A percentile compares a stretch with the other conserved stretches of the same genome.
phyloP scores from a whole-genome alignment of 2,329 filamentous ascomycete species.

The Cephalotrichum gorgonifer region DNA sequence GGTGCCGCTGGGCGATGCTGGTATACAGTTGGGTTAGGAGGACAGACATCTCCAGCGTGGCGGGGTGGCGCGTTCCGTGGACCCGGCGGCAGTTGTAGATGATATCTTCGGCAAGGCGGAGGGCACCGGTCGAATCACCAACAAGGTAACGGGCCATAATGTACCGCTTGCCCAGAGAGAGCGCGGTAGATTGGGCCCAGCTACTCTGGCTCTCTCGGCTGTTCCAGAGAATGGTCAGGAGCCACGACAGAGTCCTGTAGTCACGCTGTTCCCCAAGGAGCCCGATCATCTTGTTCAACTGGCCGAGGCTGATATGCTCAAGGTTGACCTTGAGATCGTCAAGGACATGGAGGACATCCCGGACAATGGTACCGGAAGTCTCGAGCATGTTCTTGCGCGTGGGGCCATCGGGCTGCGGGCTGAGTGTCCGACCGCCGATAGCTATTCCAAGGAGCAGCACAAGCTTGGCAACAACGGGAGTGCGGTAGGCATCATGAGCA shows the following conservation, averaged over 20 bases:
- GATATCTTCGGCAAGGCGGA: constrained; percentile 14
- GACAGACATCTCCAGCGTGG: constrained; percentile 13
- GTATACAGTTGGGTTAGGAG: constrained; percentile 14
- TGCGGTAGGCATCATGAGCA: constrained; percentile 18
- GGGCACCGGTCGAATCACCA: constrained; percentile 10
- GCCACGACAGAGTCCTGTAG: constrained; percentile 27
- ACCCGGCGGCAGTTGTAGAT: constrained; percentile 15
- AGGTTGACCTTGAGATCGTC: constrained; percentile 28
- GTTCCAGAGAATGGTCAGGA: constrained; percentile 23
- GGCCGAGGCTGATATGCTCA: constrained; percentile 24
- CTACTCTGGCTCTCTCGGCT: constrained; percentile 10
- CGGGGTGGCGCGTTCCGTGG: constrained; percentile 11
- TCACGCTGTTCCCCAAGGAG: constrained; percentile 32
- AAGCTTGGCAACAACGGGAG: constrained; percentile 19
- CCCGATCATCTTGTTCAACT: constrained; percentile 29
- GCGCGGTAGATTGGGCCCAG: constrained; percentile 9
- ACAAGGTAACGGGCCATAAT: constrained; percentile 11
- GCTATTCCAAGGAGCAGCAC: constrained; percentile 20
- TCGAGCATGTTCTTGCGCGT: constrained; percentile 26
- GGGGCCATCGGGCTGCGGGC: constrained; percentile 19
- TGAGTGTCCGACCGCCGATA: constrained; percentile 23
- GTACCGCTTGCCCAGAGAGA: constrained; percentile 11
- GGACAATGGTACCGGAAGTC: constrained; percentile 26
- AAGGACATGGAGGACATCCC: constrained; percentile 27
- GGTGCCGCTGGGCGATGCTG: constrained; percentile 21